Evolutionary conservation across 495 filamentous ascomycete species (phyloP).

Genomic region (Annulohypoxylon nitens): DNA sequence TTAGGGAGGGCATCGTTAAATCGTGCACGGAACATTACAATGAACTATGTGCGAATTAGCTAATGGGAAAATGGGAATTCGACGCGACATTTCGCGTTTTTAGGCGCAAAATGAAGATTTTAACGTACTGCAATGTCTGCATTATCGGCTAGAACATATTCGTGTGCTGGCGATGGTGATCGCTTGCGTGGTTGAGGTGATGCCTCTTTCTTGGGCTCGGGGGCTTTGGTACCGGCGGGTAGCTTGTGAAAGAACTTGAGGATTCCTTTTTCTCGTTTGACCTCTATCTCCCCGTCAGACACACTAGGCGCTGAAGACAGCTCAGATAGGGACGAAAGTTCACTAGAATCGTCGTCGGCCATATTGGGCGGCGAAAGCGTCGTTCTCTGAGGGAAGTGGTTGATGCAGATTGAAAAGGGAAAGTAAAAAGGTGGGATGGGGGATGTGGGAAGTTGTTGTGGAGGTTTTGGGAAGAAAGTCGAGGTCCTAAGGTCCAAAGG

Average conservation of each 20-base stretch:
- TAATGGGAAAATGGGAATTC: constrained; percentile 39
- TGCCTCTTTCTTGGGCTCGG: constrained; percentile 55
- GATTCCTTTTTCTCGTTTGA: constrained; percentile 65
- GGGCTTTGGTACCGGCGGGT: constrained; percentile 52
- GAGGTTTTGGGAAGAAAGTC: constrained; percentile 43
- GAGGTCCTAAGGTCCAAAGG: constrained; percentile 5
- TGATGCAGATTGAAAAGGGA: not conserved
- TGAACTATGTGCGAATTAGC: constrained; percentile 73
- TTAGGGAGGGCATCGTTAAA: constrained; percentile 91
- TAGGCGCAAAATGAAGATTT: constrained; percentile 47
- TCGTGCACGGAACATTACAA: constrained; percentile 96
- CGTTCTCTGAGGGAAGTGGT: constrained; percentile 15
- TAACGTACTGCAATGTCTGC: constrained; percentile 85
- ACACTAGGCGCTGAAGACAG: constrained; percentile 62
- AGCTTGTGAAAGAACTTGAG: constrained; percentile 70
- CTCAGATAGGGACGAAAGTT: constrained; percentile 60
- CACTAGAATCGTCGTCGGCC: constrained; percentile 67
- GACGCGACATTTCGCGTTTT: constrained; percentile 59
- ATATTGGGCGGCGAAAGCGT: constrained; percentile 49
- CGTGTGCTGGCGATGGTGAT: constrained; percentile 86
- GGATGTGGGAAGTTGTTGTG: constrained; percentile 28
- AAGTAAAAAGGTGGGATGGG: constrained; percentile 31
- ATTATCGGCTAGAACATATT: constrained; percentile 89
- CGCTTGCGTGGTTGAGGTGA: constrained; percentile 80
- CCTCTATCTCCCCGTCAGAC: constrained; percentile 63